Evolutionary conservation across 805 yeast species (phyloP), one percentile per base, ranked within the genome.

Genomic region (Tetrapisispora namnaoensis): DNA sequence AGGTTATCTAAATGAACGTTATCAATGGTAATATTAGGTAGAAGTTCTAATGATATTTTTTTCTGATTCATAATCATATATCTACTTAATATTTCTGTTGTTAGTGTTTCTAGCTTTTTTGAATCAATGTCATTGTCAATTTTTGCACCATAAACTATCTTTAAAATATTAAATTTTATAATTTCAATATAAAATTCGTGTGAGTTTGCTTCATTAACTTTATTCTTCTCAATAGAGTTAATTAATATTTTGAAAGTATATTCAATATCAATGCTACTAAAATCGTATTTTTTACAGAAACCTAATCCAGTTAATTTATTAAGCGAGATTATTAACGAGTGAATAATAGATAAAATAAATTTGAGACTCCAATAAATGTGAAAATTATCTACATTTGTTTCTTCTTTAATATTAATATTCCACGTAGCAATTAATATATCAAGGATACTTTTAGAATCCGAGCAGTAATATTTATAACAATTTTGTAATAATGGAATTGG

Each of bases 261-360:
- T 11, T 68, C 65, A 47, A 82, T 74, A 60, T 90, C 96, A n/a
- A 80, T 65, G 49, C 85, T 86, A 59, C 77, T 85, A 56, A 89
- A 77, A 51, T 85, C 95, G 58, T 86, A 83, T 10, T 54, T 58
- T 30, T 41, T 75, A 1, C 66, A 55, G 65, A 86, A 85, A 1
- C 91, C 86, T 2, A 76, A 59, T 0, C 91, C 88, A 1, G 71
- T 73, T 53, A 73, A 82, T 43, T 83, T 69, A 45, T 77, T 61
- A 47, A 86, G 64, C 51, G 80, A 88, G 35, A 72, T 72, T 3
- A 87, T 58, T 0, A 83, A 59, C 0, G 85, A 73, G 59, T 86
- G 95, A 52, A 76, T 75, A 95, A 95, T 86, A 0, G 79, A 71
- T 5, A 85, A 54, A 27, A 83, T 61, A 54, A 82, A 78, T 51